Evolutionary conservation across 2,329 filamentous ascomycete species (phyloP).

Genomic region (Xylaria polymorpha): DNA sequence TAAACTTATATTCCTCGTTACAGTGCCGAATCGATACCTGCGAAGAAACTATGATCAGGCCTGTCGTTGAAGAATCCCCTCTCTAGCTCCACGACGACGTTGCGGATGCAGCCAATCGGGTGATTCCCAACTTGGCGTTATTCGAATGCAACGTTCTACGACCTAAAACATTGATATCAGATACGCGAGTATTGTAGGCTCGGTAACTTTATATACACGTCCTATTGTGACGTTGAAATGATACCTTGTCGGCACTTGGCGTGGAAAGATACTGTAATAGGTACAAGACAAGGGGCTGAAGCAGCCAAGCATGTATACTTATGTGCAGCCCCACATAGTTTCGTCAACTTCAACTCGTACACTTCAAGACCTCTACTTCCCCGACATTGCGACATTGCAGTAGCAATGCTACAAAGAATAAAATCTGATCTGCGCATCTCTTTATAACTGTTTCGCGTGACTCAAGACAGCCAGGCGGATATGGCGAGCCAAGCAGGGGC

Average conservation of each 20-base stretch:
- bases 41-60: background rate
- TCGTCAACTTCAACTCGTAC: constrained; percentile 1
- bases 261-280: too few species aligned
- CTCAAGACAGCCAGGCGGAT: background rate
- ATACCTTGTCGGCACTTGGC: too few species aligned
- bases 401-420: constrained; percentile 26
- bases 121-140: background rate
- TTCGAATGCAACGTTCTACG: background rate
- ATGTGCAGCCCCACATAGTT: constrained; percentile 17
- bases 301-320: background rate
- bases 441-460: constrained; percentile 13
- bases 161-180: background rate
- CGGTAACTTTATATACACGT: too few species aligned
- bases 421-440: background rate
- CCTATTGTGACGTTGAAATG: background rate
- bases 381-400: constrained; percentile 1
- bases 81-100: background rate
- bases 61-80: background rate
- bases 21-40: background rate
- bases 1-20: background rate
- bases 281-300: background rate
- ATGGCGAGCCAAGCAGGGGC: constrained; percentile 36
- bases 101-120: background rate
- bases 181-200: too few species aligned
- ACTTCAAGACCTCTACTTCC: background rate